A percentile compares a stretch with the other conserved stretches of the same genome.
Conservation (phyloP, 495 filamentous ascomycete genomes). For the Podospora comata region DNA sequence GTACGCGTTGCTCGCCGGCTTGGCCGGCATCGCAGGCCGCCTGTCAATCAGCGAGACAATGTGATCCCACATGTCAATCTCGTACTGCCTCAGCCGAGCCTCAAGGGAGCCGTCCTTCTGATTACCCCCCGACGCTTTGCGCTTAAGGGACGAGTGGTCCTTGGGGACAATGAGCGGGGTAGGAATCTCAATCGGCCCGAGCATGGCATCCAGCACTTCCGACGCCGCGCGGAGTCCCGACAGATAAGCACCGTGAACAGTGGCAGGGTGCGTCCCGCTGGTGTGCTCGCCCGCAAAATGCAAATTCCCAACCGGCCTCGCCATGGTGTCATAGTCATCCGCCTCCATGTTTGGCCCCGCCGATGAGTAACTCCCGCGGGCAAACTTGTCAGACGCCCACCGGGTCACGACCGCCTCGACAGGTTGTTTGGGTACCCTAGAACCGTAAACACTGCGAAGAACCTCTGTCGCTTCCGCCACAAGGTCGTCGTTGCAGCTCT, state of each 20-base stretch:
- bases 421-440: slow-evolving; percentile 58
- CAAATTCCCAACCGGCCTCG: slow-evolving; percentile 75
- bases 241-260: slow-evolving; percentile 94
- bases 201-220: slow-evolving; percentile 72
- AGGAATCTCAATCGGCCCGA: slow-evolving; percentile 77
- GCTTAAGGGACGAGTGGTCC: slow-evolving; percentile 44
- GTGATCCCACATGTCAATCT: slow-evolving; percentile 66
- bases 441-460: slow-evolving; percentile 59
- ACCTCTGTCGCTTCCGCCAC: slow-evolving; percentile 75
- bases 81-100: slow-evolving; percentile 62
- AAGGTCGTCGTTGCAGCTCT: slow-evolving; percentile 65
- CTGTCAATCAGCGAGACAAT: slow-evolving; percentile 69
- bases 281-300: slow-evolving; percentile 98
- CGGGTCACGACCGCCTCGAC: slow-evolving; percentile 89
- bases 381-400: slow-evolving; percentile 86
- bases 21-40: slow-evolving; percentile 65
- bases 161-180: slow-evolving; percentile 70
- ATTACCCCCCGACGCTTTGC: slow-evolving; percentile 48
- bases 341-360: slow-evolving; percentile 74
- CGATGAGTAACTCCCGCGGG: slow-evolving; percentile 89
- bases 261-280: slow-evolving; percentile 90
- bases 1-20: slow-evolving; percentile 69
- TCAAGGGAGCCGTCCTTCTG: slow-evolving; percentile 49
- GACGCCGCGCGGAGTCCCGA: slow-evolving; percentile 85
- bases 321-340: slow-evolving; percentile 93